These are phyloP conservation scores for Westerdykella aurantiaca DNA, from an alignment of 2,329 filamentous ascomycete species.

Conservation along the genomic window DNA sequence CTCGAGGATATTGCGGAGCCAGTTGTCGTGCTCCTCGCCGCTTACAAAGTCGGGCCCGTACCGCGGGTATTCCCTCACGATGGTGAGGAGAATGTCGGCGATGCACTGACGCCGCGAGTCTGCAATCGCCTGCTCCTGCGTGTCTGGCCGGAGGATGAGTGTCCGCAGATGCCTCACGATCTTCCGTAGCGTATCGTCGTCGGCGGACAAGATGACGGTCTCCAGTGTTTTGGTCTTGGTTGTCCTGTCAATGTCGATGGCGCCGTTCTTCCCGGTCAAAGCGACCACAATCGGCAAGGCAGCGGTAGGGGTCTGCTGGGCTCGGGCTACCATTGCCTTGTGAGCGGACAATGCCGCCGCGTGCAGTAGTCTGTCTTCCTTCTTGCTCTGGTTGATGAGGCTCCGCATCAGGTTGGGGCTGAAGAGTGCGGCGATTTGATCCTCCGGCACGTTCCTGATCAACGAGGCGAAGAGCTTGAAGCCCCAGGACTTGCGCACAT, in stretches of 20 bases:
- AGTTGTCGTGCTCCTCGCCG: slow-evolving; percentile 35
- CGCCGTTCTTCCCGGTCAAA: slow-evolving; percentile 64
- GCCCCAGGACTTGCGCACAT: slow-evolving; percentile 86
- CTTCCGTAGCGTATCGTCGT: slow-evolving; percentile 42
- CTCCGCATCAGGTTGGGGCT: slow-evolving; percentile 71
- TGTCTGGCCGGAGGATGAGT: slow-evolving; percentile 43
- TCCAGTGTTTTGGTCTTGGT: slow-evolving; percentile 84
- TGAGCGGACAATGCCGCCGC: slow-evolving; percentile 70
- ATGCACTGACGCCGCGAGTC: slow-evolving; percentile 45
- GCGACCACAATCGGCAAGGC: slow-evolving; percentile 58
- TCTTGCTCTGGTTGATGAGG: slow-evolving; percentile 32
- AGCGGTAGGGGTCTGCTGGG: slow-evolving; percentile 52
- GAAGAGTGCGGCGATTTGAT: slow-evolving; percentile 59
- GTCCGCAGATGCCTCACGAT: slow-evolving; percentile 51
- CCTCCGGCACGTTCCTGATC: slow-evolving; percentile 49
- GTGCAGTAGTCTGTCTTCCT: slow-evolving; percentile 42
- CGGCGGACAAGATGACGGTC: slow-evolving; percentile 59
- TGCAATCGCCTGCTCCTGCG: slow-evolving; percentile 41
- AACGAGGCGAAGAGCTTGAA: slow-evolving; percentile 81
- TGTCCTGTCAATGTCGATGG: slow-evolving; percentile 75
- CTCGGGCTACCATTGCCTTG: slow-evolving; percentile 62
- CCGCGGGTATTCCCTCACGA: slow-evolving; percentile 41
- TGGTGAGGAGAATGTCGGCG: slow-evolving; percentile 49
- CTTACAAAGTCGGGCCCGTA: slow-evolving; percentile 20
- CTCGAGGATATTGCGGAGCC: slow-evolving; percentile 42